Conservation (phyloP, 2,329 filamentous ascomycete genomes). For the Corinectria fuckeliana region DNA sequence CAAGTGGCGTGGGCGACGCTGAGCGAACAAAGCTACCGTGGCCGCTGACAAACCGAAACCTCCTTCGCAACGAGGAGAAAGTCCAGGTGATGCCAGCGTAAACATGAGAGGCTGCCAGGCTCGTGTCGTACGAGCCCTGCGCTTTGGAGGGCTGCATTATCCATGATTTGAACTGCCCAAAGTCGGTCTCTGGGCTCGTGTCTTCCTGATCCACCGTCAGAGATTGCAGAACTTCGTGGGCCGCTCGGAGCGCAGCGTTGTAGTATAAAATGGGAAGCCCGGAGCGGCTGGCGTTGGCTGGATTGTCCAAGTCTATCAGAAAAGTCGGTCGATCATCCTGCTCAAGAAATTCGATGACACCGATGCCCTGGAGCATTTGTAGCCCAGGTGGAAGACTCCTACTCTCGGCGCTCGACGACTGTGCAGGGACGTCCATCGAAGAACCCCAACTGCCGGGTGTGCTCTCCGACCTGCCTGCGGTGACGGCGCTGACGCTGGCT, state of each 20-base stretch:
- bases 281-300: slow-evolving; percentile 58
- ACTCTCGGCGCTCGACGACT: slow-evolving; percentile 59
- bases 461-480: slow-evolving; percentile 55
- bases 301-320: slow-evolving; percentile 71
- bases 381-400: slow-evolving; percentile 55
- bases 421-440: slow-evolving; percentile 58
- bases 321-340: slow-evolving; percentile 80
- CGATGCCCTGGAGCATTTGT: slow-evolving; percentile 67
- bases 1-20: slow-evolving; percentile 48
- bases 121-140: slow-evolving; percentile 59
- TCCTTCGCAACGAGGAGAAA: slow-evolving; percentile 70
- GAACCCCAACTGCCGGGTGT: slow-evolving; percentile 61
- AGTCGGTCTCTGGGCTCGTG: slow-evolving; percentile 54
- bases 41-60: slow-evolving; percentile 73
- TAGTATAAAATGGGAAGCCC: slow-evolving; percentile 69
- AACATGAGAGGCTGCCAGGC: slow-evolving; percentile 56
- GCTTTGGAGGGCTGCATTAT: slow-evolving; percentile 62
- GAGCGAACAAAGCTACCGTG: slow-evolving; percentile 49
- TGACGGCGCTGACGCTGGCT: slow-evolving; percentile 57
- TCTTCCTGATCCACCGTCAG: slow-evolving; percentile 58
- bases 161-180: slow-evolving; percentile 73
- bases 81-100: slow-evolving; percentile 75
- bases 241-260: slow-evolving; percentile 70
- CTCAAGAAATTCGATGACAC: slow-evolving; percentile 75
- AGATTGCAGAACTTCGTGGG: slow-evolving; percentile 60